phyloP scores from a whole-genome alignment of 2,329 filamentous ascomycete genomes.

The Lecanosticta acicola region DNA sequence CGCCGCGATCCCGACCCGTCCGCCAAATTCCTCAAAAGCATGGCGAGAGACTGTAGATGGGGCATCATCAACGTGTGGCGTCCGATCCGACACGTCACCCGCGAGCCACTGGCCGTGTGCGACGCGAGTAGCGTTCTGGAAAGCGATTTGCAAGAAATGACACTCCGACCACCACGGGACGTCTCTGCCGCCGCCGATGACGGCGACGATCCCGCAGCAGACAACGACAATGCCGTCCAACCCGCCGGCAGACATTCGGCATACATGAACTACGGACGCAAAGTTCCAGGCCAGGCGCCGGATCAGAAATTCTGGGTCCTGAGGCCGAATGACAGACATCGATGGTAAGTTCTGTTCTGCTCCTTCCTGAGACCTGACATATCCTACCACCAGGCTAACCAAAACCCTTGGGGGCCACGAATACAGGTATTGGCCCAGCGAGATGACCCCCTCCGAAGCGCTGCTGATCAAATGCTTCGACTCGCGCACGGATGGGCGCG shows the following conservation, averaged over 20 bases:
- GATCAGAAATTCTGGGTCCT: background rate
- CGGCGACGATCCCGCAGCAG: background rate
- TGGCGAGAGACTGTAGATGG: conserved; percentile 1
- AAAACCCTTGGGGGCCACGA: background rate
- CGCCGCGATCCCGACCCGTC: background rate
- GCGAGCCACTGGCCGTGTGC: conserved; percentile 7
- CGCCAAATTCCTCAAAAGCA: background rate
- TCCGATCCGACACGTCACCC: conserved; percentile 3
- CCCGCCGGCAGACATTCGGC: background rate
- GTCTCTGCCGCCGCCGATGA: too few species aligned
- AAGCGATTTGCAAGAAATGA: conserved; percentile 3
- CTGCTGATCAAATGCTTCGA: conserved; percentile 7
- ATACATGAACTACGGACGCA: background rate
- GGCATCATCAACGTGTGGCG: conserved; percentile 8
- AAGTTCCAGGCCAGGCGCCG: too few species aligned
- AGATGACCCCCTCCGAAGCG: conserved; percentile 5
- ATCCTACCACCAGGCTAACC: too few species aligned
- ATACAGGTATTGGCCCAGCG: conserved; percentile 4
- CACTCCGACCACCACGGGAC: background rate
- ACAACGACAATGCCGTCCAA: background rate
- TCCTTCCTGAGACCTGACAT: too few species aligned
- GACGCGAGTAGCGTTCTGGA: conserved; percentile 5
- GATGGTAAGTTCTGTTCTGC: conserved; percentile 9
- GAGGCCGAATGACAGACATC: background rate
- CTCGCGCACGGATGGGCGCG: background rate